A percentile compares a stretch with the other conserved stretches of the same genome.
phyloP scores from a whole-genome alignment of 164 flowering plant genomes.

The Piper longum region DNA sequence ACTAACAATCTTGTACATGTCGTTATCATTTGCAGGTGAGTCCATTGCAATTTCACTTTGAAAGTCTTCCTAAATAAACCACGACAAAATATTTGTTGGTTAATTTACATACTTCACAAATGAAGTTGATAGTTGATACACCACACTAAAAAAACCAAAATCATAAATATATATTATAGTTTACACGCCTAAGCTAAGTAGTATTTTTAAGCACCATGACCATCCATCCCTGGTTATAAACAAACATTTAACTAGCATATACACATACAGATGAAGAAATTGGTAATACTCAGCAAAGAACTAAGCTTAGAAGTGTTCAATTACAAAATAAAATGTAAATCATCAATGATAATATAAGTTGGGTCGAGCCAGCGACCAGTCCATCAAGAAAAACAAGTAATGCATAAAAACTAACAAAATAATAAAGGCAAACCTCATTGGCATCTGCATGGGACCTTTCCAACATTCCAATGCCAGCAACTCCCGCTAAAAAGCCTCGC shows the following conservation, averaged over 20 bases:
- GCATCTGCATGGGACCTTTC: slow-evolving; percentile 53
- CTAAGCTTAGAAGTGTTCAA: too few relatives aligned
- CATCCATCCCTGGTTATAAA: background rate
- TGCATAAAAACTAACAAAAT: too few relatives aligned
- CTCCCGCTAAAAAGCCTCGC: slow-evolving; percentile 41
- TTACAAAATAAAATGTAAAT: background rate
- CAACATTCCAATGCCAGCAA: slow-evolving; percentile 39
- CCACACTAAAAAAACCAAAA: too few relatives aligned
- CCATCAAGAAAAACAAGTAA: too few relatives aligned
- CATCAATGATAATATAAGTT: too few relatives aligned
- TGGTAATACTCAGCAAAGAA: too few relatives aligned
- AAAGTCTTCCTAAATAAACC: slow-evolving; percentile 26
- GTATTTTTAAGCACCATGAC: background rate
- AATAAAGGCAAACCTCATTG: slow-evolving; percentile 28
- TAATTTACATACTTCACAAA: too few relatives aligned
- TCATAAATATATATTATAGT: too few relatives aligned
- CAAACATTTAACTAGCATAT: background rate
- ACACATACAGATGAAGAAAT: too few relatives aligned
- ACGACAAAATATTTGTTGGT: slow-evolving; percentile 3
- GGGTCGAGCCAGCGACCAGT: too few relatives aligned
- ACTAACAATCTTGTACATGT: slow-evolving; percentile 47
- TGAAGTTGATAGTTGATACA: too few relatives aligned
- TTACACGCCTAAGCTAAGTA: background rate
- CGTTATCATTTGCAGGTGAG: slow-evolving; percentile 23
- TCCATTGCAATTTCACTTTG: slow-evolving; percentile 27